These are phyloP conservation scores for Coniochaeta sp. DNA, from an alignment of 2,329 filamentous ascomycete species.

Conservation along the genomic window DNA sequence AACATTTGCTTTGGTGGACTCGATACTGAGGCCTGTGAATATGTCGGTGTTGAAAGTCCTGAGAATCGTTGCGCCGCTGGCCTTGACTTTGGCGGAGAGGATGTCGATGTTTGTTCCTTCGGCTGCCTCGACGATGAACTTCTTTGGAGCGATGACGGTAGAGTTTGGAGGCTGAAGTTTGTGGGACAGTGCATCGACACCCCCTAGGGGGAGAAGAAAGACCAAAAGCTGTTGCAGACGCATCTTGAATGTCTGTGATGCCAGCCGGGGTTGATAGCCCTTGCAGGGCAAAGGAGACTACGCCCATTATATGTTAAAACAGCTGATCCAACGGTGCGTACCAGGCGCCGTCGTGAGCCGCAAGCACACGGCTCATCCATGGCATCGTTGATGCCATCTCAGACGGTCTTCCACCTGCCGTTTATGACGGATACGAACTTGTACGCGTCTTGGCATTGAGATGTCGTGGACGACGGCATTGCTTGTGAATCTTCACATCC, in stretches of 20 bases:
- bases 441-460: background rate
- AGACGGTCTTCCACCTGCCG: background rate
- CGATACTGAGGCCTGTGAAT: conserved; percentile 14
- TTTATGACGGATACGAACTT: background rate
- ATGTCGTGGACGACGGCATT: background rate
- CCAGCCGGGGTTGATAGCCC: background rate
- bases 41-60: conserved; percentile 12
- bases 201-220: background rate
- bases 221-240: background rate
- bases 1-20: conserved; percentile 10
- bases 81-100: conserved; percentile 8
- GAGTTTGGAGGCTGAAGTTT: conserved; percentile 2
- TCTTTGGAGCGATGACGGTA: conserved; percentile 6
- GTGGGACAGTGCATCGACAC: background rate
- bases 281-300: background rate
- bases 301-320: background rate
- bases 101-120: conserved; percentile 8
- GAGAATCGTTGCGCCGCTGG: conserved; percentile 8
- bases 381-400: background rate
- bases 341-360: background rate
- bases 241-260: background rate
- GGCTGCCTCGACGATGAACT: conserved; percentile 12
- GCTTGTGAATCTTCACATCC: background rate
- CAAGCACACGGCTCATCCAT: background rate
- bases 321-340: background rate